Evolutionary conservation across 176 grass and related monocot species (phyloP), one percentile per base, ranked within the genome.

Genomic region (Cenchrus fungigraminus): DNA sequence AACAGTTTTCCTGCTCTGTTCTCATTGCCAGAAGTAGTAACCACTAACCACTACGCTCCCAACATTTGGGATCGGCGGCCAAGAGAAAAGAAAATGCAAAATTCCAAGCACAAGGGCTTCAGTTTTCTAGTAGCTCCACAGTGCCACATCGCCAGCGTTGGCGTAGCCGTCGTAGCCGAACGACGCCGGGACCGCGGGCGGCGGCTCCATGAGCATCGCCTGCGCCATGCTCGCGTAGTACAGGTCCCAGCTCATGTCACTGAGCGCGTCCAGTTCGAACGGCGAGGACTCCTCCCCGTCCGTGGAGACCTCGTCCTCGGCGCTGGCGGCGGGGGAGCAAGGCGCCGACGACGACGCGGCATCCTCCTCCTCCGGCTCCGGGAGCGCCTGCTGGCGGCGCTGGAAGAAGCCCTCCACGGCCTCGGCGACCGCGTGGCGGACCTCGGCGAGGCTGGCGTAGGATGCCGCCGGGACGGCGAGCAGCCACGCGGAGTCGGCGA

Each of bases 201-300:
- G 83, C 57, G 65, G 85, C 65, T 63, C 82, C 77, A 84, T 15
- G 37, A 94, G 84, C 90, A 97, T 83, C 31, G 53, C 92, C 88
- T 94, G 83, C 22, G 90, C 86, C 73, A 94, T 29, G 86, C 90
- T 91, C 71, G 90, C 82, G 79, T 94, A 97, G 80, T 97, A 97
- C 65, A 89, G 14, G 53, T 84, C 86, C 90, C 83, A 91, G 68
- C 89, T 80, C 90, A 91, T 92, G 76, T 91, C 87, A 5, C 79
- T 45, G 4, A 94, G 40, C 15, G 89, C 79, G 51, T 77, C 84
- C 11, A 86, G 9, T 4, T 88, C 54, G 62, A 80, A 79, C 79
- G 65, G 12, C 51, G 76, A 50, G 19, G 52, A 54, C 73, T 75
- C 82, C 28, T 10, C 72, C 3, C 3, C 45, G 0, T 25, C 65